A percentile compares a stretch with the other conserved stretches of the same genome.
These are phyloP conservation scores for Agarophyton chilense DNA, from an alignment of 23 red algal genomes.

Conservation along the genomic window DNA sequence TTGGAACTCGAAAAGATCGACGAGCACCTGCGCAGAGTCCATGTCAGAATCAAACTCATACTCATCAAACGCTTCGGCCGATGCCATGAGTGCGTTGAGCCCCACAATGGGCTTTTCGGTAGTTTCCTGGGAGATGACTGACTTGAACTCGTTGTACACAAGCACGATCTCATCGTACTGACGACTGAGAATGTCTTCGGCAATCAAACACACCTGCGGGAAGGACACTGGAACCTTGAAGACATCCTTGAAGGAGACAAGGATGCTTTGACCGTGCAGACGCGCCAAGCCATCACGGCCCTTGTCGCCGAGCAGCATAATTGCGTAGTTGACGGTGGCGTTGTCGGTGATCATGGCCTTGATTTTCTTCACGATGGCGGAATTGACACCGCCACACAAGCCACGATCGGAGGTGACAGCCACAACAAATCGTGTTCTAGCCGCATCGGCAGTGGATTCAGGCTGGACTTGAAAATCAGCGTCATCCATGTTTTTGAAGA, in stretches of 20 bases:
- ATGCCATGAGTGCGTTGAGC: conserved; percentile 79
- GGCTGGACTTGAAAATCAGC: conserved; percentile 29
- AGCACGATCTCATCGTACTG: conserved; percentile 78
- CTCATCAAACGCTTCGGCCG: conserved; percentile 85
- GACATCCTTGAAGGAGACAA: conserved; percentile 91
- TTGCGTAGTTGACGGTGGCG: conserved; percentile 18
- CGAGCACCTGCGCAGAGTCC: conserved; percentile 93
- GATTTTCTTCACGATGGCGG: conserved; percentile 78
- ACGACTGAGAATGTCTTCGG: conserved; percentile 92
- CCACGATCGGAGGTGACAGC: conserved; percentile 97
- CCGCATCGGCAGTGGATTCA: conserved; percentile 7
- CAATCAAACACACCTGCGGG: conserved; percentile 87
- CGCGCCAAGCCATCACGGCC: conserved; percentile 89
- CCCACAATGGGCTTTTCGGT: conserved; percentile 78
- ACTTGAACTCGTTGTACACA: conserved; percentile 95
- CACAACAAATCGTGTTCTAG: conserved; percentile 65
- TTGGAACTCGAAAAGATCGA: conserved; percentile 97
- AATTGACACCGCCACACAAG: conserved; percentile 97
- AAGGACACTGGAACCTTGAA: conserved; percentile 97
- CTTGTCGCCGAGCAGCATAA: conserved; percentile 98
- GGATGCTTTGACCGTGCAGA: conserved; percentile 64
- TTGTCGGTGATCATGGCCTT: conserved; percentile 71
- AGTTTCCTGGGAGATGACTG: conserved; percentile 87
- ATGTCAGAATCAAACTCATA: conserved; percentile 99
- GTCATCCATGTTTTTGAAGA: conserved; percentile 88